Percentiles rank a stretch among this genome's conserved stretches.
Evolutionary conservation across 257 asterid genomes (phyloP).

Genomic region (Hygrophila difformis): DNA sequence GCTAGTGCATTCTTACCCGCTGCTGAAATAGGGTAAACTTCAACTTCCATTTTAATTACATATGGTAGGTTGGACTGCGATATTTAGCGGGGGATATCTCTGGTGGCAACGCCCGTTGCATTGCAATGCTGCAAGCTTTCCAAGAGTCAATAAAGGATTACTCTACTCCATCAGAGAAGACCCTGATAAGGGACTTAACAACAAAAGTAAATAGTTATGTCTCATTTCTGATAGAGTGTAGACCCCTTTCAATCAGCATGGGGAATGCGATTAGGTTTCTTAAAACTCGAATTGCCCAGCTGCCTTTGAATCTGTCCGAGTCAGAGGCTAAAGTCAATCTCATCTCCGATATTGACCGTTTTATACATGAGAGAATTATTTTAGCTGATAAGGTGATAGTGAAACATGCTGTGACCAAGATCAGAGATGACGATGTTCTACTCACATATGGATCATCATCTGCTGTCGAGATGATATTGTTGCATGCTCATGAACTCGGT

Average conservation of each 20-base stretch:
- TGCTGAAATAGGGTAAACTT: no score
- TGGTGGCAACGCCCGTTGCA: slow-evolving; percentile 92
- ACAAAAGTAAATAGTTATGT: slow-evolving; percentile 57
- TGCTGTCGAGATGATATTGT: slow-evolving; percentile 67
- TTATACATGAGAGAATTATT: slow-evolving; percentile 64
- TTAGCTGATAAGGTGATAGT: slow-evolving; percentile 80
- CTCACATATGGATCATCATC: slow-evolving; percentile 79
- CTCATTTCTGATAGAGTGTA: slow-evolving; percentile 66
- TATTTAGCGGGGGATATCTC: slow-evolving; percentile 79
- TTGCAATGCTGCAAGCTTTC: slow-evolving; percentile 88
- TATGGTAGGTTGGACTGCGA: slow-evolving; percentile 75
- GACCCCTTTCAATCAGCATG: slow-evolving; percentile 93
- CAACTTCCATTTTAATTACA: slow-evolving; percentile 9
- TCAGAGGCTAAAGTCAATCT: slow-evolving; percentile 70
- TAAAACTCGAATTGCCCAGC: slow-evolving; percentile 53
- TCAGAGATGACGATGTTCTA: slow-evolving; percentile 82
- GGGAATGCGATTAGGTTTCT: slow-evolving; percentile 83
- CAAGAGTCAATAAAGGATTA: slow-evolving; percentile 72
- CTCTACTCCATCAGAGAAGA: slow-evolving; percentile 65
- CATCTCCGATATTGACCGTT: slow-evolving; percentile 48
- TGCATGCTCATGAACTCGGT: slow-evolving; percentile 84
- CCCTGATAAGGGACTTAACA: slow-evolving; percentile 76
- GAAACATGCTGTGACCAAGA: slow-evolving; percentile 74
- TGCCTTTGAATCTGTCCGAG: slow-evolving; percentile 59
- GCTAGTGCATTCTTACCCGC: no score